A percentile compares a stretch with the other conserved stretches of the same genome.
Evolutionary conservation across 257 asterid species (phyloP).

Genomic region (Schizonepeta tenuifolia): DNA sequence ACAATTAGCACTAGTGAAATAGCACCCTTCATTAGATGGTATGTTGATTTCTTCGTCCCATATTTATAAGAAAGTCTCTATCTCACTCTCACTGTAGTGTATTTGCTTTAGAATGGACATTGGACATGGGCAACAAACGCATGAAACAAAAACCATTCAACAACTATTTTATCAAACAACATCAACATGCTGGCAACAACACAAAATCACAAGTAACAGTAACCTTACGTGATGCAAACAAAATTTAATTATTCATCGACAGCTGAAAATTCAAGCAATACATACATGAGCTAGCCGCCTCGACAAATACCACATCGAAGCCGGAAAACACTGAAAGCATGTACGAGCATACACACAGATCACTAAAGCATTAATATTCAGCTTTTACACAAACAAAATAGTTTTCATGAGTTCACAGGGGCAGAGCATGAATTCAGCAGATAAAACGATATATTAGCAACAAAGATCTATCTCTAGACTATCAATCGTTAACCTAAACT

Average conservation of each 20-base stretch:
- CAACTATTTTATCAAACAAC: neutral
- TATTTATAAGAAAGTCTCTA: neutral
- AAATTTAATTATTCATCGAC: neutral
- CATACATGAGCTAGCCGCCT: neutral
- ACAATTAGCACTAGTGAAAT: neutral
- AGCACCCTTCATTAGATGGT: neutral
- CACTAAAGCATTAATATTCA: constrained; percentile 12
- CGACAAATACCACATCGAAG: neutral
- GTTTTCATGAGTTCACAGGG: neutral
- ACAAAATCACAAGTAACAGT: neutral
- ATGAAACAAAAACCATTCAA: too few relatives aligned
- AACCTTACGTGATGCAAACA: neutral
- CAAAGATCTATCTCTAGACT: neutral
- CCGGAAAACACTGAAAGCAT: neutral
- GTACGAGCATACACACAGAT: neutral
- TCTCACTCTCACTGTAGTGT: neutral
- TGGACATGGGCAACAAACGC: neutral
- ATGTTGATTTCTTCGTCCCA: too few relatives aligned
- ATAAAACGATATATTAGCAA: neutral
- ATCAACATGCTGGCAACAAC: neutral
- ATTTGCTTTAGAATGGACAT: neutral
- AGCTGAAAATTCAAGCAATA: neutral
- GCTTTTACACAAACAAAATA: neutral
- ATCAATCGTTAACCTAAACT: neutral
- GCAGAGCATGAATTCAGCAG: constrained; percentile 12